A percentile compares a stretch with the other conserved stretches of the same genome.
Evolutionary conservation across 2,329 filamentous ascomycete genomes (phyloP).

Genomic region (Colletotrichum sp.): DNA sequence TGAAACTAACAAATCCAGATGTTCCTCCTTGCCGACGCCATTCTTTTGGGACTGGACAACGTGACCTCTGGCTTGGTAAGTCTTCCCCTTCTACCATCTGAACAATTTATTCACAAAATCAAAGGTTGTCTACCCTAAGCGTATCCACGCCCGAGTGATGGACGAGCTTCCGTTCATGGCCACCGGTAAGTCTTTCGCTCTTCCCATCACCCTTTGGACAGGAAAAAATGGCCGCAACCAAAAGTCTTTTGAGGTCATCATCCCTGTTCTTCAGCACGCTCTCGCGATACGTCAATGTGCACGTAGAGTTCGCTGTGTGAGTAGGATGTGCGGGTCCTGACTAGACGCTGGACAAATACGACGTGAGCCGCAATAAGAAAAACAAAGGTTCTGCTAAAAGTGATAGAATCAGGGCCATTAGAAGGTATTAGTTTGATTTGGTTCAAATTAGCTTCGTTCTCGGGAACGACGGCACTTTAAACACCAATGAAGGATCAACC

Average conservation of each 20-base stretch:
- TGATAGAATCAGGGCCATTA: background rate
- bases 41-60: conserved; percentile 72
- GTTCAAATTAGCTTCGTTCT: too few relatives aligned
- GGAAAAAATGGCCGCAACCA: background rate
- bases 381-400: background rate
- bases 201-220: background rate
- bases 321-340: background rate
- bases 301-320: background rate
- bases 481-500: background rate
- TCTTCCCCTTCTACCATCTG: background rate
- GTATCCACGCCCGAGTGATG: conserved; percentile 71
- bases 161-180: conserved; percentile 89
- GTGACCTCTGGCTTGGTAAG: conserved; percentile 62
- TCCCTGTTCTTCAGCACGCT: background rate
- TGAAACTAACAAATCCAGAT: conserved; percentile 57
- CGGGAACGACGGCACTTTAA: background rate
- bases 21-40: conserved; percentile 72
- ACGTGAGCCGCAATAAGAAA: background rate
- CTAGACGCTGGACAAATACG: background rate
- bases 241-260: background rate
- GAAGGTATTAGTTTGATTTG: background rate
- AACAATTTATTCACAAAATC: background rate
- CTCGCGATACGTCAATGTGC: background rate
- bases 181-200: conserved; percentile 40
- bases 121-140: conserved; percentile 77